Percentiles rank a stretch among this genome's conserved stretches.
Conservation (phyloP, 805 yeast genomes). For the Kluyveromyces lactis region DNA sequence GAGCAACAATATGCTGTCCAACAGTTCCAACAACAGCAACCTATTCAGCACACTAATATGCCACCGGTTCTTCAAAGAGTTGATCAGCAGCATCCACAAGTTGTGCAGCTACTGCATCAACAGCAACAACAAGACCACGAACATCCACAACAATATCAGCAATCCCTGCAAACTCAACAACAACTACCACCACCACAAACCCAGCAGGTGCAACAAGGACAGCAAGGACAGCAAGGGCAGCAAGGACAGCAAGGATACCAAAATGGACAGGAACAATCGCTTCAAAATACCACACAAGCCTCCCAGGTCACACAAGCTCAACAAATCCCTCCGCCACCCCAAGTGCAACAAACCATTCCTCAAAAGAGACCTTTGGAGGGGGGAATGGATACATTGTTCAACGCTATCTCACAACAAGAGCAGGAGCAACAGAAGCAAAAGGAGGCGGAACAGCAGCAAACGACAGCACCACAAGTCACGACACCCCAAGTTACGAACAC, state of each 20-base stretch:
- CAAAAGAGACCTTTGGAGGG: constrained; percentile 26
- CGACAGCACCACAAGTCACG: neutral
- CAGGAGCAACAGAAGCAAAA: constrained; percentile 3
- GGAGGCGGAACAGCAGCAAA: neutral
- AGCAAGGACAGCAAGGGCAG: neutral
- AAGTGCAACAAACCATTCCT: constrained; percentile 11
- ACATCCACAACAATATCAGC: constrained; percentile 8
- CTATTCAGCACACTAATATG: neutral
- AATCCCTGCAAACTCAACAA: constrained; percentile 17
- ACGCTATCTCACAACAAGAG: constrained; percentile 12
- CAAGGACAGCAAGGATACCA: neutral
- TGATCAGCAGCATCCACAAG: constrained; percentile 8
- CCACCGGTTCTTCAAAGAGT: neutral
- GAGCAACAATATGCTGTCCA: neutral
- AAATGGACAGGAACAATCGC: too few species aligned
- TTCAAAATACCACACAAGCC: too few species aligned
- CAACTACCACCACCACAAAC: constrained; percentile 11
- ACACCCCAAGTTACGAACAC: neutral
- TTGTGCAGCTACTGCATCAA: constrained; percentile 11
- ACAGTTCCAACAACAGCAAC: constrained; percentile 7
- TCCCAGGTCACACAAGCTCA: too few species aligned
- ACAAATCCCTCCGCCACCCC: constrained; percentile 4
- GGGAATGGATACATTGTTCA: constrained; percentile 23
- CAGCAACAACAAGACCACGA: constrained; percentile 8
- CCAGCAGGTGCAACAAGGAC: constrained; percentile 12